Conservation (phyloP, 306 rosid species). For the Mimosa pudica region DNA sequence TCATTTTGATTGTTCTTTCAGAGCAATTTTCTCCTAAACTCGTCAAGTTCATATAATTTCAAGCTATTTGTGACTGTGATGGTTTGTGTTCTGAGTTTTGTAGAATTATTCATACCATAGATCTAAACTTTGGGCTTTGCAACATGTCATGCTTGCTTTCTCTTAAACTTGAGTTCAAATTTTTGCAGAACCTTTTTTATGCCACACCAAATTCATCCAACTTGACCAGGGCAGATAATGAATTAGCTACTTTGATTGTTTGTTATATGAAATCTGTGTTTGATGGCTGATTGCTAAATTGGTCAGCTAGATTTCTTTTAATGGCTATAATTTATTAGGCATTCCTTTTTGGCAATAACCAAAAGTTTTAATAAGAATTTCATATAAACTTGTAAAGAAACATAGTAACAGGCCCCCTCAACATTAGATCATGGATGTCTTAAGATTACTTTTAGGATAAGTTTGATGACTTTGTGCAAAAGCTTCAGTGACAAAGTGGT, state of each 20-base stretch:
- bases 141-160: conserved; percentile 6
- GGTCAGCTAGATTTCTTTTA: not conserved
- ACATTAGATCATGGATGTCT: not conserved
- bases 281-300: not conserved
- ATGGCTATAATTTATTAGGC: not conserved
- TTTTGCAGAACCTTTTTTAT: not conserved
- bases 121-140: not conserved
- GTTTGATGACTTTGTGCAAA: not conserved
- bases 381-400: not conserved
- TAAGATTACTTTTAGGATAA: not conserved
- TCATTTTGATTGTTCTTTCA: not conserved
- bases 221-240: not conserved
- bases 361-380: not conserved
- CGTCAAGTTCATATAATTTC: not conserved
- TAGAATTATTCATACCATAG: not conserved
- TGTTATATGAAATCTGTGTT: not conserved
- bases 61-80: not conserved
- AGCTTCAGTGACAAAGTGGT: not conserved
- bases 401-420: not conserved
- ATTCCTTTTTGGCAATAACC: not conserved
- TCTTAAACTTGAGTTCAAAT: not conserved
- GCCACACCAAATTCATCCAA: not conserved
- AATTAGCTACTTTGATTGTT: not conserved
- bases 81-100: not conserved
- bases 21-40: not conserved